These are phyloP conservation scores for Scopulariopsis brevicaulis DNA, from an alignment of 2,329 filamentous ascomycete genomes.

Conservation along the genomic window DNA sequence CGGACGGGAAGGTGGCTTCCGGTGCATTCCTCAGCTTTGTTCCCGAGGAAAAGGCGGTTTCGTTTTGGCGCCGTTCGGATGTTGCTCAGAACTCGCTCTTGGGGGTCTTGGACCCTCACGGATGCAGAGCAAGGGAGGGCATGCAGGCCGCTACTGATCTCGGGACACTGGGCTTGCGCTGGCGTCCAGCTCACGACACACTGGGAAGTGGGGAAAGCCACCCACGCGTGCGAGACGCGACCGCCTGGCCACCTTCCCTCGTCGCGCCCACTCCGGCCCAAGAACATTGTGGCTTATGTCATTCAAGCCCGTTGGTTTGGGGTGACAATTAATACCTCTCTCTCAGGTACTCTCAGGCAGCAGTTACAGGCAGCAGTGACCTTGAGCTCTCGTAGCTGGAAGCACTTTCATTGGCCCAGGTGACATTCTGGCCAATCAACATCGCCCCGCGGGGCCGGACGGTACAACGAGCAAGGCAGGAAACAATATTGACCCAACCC, in stretches of 20 bases:
- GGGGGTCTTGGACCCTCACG: background rate
- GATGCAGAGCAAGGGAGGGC: background rate
- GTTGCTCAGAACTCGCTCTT: background rate
- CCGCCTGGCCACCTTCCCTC: background rate
- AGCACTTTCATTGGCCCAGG: background rate
- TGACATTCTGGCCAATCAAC: background rate
- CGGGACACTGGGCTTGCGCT: background rate
- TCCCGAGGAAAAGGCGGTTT: background rate
- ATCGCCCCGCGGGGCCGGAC: background rate
- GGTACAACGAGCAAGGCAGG: conserved; percentile 4
- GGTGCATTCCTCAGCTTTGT: background rate
- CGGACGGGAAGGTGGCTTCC: background rate
- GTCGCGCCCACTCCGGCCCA: background rate
- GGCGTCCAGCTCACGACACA: background rate
- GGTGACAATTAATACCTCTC: background rate
- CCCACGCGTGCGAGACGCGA: background rate
- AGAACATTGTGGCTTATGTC: background rate
- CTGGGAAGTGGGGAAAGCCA: background rate
- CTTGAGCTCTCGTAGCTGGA: background rate
- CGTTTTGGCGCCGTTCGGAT: background rate
- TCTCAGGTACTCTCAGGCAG: conserved; percentile 2
- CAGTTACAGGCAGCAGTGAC: conserved; percentile 1
- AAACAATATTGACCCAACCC: background rate
- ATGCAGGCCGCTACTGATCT: background rate
- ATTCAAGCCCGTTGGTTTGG: background rate